Conservation (phyloP, 73 alveolate species). For the Stentor roeselii region DNA sequence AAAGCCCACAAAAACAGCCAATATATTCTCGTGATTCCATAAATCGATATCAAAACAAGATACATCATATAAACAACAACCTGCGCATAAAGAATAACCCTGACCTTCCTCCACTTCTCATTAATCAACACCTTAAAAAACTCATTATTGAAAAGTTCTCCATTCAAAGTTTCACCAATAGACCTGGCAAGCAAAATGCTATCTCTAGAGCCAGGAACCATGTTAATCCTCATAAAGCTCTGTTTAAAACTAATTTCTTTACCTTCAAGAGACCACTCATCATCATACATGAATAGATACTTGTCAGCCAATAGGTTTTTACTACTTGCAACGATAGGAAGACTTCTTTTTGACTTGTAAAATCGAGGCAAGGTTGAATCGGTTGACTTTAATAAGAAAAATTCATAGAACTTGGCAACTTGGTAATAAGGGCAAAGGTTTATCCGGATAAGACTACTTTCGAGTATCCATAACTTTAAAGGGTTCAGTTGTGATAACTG, state of each 20-base stretch:
- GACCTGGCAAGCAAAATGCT: neutral
- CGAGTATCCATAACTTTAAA: neutral
- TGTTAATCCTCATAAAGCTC: neutral
- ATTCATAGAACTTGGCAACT: neutral
- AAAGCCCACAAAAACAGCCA: neutral
- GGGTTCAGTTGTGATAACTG: neutral
- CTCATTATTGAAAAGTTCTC: neutral
- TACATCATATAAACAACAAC: neutral
- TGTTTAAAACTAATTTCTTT: neutral
- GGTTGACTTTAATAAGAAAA: neutral
- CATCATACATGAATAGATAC: neutral
- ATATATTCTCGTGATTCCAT: neutral
- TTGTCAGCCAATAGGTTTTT: neutral
- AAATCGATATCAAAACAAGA: neutral
- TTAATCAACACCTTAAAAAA: neutral
- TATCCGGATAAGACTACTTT: neutral
- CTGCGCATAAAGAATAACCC: neutral
- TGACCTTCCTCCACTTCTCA: slow-evolving; percentile 1
- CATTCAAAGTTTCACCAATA: neutral
- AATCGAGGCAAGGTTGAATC: neutral
- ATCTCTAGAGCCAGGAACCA: slow-evolving; percentile 8
- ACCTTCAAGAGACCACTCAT: neutral
- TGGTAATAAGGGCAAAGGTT: neutral
- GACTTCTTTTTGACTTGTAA: neutral
- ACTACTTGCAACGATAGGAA: neutral